Base-by-base conservation (phyloP, 31 red algal genomes). In the Odonthalia washingtoniensis region DNA sequence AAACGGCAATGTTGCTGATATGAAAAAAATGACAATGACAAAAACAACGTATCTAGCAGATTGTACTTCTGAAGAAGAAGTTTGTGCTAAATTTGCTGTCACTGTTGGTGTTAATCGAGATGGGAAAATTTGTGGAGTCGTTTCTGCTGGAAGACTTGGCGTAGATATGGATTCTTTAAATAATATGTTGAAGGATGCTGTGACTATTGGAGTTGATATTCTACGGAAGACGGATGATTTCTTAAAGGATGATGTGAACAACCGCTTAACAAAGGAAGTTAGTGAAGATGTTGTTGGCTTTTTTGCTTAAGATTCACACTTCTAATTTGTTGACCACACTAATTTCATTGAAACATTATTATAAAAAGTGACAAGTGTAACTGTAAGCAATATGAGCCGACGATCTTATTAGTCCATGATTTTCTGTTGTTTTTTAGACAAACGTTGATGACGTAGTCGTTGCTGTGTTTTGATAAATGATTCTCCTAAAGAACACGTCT, bases 161-260 rank as follows among this genome's bases (percentile, higher is more conserved):
- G 70, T 91, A 33, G 88, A 84, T 70, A 45, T 91, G 45, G 88
- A 91, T 91, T 77, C 79, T 26, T 39, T 91, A 39, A 41, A 70
- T n/a, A 69, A 52, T 44, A 91, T 91, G 78, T 53, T 91, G 46
- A 83, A 91, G 69, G 80, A 91, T 49, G 88, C 88, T 17, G 70
- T 74, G 35, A 26, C 40, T 30, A 18, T 91, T 32, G 88, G 88
- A 6, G 46, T 30, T 28, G 88, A 84, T 32, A 79, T 91, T 77
- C 39, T 91, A 30, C 33, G 77, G 21, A 64, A 78, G 26, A 84
- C 80, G 3, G 88, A 91, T 62, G 46, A 43, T 42, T 91, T 91
- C 40, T 68, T 91, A 37, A 39, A 69, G 40, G 57, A 62, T 1
- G 88, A 84, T 70, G 75, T 83, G 27, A 63, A 65, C 28, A 91